These are phyloP conservation scores for Herpetospermum pedunculosum DNA, from an alignment of 306 rosid species.

Conservation along the genomic window DNA sequence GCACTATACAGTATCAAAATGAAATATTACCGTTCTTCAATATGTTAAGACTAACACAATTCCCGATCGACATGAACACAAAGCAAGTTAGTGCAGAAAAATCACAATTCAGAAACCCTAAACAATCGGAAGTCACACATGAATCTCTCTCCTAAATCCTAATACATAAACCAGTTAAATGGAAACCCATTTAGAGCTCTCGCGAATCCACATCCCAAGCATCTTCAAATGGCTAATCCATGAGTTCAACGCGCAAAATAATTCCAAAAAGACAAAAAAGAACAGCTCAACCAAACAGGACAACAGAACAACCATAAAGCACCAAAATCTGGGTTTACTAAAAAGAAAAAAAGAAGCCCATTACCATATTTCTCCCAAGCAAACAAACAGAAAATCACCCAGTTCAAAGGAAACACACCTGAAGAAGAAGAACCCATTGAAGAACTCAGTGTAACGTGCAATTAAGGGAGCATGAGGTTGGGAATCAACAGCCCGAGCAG, in stretches of 20 bases:
- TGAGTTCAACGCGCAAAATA: not conserved
- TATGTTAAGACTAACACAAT: not conserved
- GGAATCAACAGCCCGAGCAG: not conserved
- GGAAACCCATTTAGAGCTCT: not conserved
- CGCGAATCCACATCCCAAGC: not conserved
- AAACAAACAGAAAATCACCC: not conserved
- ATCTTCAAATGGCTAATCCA: not conserved
- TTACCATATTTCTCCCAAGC: not conserved
- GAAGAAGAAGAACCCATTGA: slow-evolving; percentile 6
- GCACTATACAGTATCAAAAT: not conserved
- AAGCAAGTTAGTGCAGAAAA: not conserved
- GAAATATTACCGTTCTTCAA: not conserved
- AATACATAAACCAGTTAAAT: not conserved
- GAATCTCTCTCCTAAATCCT: slow-evolving; percentile 3
- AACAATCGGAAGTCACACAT: not conserved
- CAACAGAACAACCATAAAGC: not conserved
- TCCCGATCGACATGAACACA: not conserved
- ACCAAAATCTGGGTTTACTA: not conserved
- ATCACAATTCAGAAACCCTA: slow-evolving; percentile 7
- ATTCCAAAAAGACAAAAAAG: not conserved
- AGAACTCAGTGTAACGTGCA: not conserved
- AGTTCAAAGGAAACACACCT: not conserved
- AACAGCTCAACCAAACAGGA: not conserved
- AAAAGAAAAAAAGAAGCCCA: not conserved
- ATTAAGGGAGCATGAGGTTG: not conserved